Conservation (phyloP, 2,329 filamentous ascomycete genomes). For the Xylaria sp. region DNA sequence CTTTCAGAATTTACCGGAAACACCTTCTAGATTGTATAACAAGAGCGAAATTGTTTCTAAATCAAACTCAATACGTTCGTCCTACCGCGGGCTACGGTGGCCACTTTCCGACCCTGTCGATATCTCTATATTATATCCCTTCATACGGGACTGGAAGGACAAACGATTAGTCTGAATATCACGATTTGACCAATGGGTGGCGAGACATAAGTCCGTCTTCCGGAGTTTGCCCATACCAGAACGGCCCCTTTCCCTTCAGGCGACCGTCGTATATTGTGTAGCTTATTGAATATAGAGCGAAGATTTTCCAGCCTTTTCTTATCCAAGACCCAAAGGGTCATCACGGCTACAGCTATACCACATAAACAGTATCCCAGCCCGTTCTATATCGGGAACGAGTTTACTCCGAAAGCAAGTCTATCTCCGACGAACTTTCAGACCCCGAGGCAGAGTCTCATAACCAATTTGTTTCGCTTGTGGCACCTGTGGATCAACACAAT, state of each 20-base stretch:
- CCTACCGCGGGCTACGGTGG: slow-evolving; percentile 1
- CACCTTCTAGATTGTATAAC: slow-evolving; percentile 17
- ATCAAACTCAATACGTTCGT: slow-evolving; percentile 1
- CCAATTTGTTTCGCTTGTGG: neutral
- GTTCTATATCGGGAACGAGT: neutral
- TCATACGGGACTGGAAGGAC: neutral
- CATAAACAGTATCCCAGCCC: neutral
- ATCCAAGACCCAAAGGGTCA: neutral
- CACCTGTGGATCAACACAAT: neutral
- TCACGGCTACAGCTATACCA: neutral
- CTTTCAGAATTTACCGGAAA: neutral
- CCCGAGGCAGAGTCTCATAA: neutral
- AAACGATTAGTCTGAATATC: neutral
- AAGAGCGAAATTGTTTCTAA: slow-evolving; percentile 12
- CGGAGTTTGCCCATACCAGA: neutral
- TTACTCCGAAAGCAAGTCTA: too few species aligned
- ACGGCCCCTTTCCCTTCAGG: too few species aligned
- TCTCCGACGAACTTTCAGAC: neutral
- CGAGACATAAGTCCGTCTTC: neutral
- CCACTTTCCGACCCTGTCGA: neutral
- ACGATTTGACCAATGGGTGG: neutral
- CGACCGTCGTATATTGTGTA: neutral
- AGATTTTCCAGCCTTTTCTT: neutral
- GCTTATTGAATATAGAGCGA: neutral
- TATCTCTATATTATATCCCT: neutral